Evolutionary conservation across 2,329 filamentous ascomycete genomes (phyloP).

Genomic region (Colletotrichum orchidophilum): DNA sequence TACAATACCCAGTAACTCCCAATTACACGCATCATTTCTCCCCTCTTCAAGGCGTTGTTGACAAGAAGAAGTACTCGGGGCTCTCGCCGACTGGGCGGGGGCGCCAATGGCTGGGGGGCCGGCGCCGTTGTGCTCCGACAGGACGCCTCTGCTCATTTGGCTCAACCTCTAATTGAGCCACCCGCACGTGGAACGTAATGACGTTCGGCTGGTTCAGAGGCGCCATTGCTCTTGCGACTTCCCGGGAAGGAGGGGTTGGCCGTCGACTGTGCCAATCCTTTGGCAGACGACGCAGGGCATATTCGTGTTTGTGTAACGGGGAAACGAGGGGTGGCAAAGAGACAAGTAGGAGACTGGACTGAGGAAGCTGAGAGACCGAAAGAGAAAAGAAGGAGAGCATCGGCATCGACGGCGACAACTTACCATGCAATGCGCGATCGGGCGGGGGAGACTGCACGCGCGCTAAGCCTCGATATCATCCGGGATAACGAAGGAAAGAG

Average conservation of each 20-base stretch:
- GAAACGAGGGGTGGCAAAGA: background rate
- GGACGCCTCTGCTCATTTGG: background rate
- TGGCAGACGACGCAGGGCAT: background rate
- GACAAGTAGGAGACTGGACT: background rate
- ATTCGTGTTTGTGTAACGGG: background rate
- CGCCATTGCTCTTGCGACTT: background rate
- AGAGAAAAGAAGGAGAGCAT: background rate
- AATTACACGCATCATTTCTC: background rate
- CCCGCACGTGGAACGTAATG: background rate
- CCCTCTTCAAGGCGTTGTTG: background rate
- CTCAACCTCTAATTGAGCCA: background rate
- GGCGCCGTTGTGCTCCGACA: background rate
- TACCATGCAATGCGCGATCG: conserved; percentile 23
- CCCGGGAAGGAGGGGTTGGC: background rate
- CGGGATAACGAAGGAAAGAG: conserved; percentile 15
- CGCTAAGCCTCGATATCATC: conserved; percentile 32
- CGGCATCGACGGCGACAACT: background rate
- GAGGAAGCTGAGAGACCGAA: background rate
- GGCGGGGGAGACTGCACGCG: conserved; percentile 12
- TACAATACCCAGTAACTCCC: background rate
- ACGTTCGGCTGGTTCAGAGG: background rate
- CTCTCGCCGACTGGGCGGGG: background rate
- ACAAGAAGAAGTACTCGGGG: background rate
- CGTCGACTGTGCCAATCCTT: background rate
- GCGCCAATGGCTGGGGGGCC: background rate